These are phyloP conservation scores for Dryadomyces quercus-mongolicae DNA, from an alignment of 2,329 filamentous ascomycete species.

Conservation along the genomic window DNA sequence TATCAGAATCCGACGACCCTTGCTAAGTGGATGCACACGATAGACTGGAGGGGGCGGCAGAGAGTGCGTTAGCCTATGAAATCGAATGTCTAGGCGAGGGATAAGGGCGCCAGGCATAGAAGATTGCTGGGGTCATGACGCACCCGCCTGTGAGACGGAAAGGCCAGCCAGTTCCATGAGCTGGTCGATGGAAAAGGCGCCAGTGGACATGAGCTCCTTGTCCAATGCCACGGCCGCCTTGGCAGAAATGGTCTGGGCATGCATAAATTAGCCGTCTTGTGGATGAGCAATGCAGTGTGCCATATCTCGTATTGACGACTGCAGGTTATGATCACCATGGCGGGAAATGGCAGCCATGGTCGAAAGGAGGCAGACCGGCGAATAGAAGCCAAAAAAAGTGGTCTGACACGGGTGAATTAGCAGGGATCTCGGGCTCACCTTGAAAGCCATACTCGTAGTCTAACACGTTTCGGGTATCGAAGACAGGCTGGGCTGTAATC, in stretches of 20 bases:
- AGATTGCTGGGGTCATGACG: constrained; percentile 11
- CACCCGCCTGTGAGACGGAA: constrained; percentile 82
- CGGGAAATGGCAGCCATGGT: no score
- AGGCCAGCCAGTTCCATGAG: constrained; percentile 94
- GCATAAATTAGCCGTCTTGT: no score
- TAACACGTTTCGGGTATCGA: not conserved
- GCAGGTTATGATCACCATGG: no score
- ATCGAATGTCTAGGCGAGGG: not conserved
- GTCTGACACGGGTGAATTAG: not conserved
- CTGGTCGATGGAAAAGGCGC: constrained; percentile 88
- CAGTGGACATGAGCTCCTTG: constrained; percentile 81
- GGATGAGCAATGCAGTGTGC: no score
- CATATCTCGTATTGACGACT: no score
- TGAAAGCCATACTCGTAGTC: not conserved
- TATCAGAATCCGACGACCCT: constrained; percentile 64
- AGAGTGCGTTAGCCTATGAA: not conserved
- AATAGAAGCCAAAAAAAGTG: not conserved
- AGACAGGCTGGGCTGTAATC: not conserved
- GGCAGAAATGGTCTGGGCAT: constrained; percentile 62
- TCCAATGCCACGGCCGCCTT: constrained; percentile 84
- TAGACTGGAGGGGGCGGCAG: constrained; percentile 46
- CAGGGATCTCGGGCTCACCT: not conserved
- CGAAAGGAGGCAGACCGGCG: not conserved
- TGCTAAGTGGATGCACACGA: constrained; percentile 62
- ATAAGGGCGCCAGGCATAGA: no score